A percentile compares a stretch with the other conserved stretches of the same genome.
Conservation (phyloP, 257 asterid genomes). For the Echium plantagineum region DNA sequence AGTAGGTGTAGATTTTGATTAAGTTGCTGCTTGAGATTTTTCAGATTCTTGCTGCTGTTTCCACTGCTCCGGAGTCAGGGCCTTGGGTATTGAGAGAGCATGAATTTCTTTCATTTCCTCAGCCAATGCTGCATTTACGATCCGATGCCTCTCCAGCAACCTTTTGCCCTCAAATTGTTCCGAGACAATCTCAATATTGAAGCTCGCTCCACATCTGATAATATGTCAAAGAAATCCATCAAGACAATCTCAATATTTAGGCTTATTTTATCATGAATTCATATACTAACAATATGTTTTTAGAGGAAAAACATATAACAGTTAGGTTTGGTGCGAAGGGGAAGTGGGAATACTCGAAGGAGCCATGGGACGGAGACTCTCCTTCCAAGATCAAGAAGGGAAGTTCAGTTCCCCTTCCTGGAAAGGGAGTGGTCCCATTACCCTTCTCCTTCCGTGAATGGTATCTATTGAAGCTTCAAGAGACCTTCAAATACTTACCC, state of each 20-base stretch:
- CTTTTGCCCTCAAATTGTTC: conserved; percentile 79
- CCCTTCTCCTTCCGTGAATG: no score
- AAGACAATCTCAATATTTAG: no score
- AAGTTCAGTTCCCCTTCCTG: no score
- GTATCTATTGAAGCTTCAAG: no score
- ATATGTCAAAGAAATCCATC: neutral
- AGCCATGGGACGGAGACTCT: no score
- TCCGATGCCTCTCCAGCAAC: conserved; percentile 79
- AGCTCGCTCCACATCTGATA: conserved; percentile 78
- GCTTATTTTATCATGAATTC: neutral
- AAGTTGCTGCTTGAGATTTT: conserved; percentile 36
- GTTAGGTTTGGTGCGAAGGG: no score
- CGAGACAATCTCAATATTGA: conserved; percentile 55
- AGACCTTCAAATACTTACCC: conserved; percentile 40
- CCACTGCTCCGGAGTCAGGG: conserved; percentile 72
- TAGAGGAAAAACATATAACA: no score
- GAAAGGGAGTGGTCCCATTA: no score
- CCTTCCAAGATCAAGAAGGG: no score
- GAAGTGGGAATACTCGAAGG: no score
- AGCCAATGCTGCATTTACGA: conserved; percentile 56
- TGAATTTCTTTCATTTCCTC: conserved; percentile 84
- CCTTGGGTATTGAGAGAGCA: conserved; percentile 83
- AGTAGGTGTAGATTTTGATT: conserved; percentile 4
- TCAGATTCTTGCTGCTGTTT: conserved; percentile 48
- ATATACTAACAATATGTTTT: neutral